Percentiles rank a stretch among this genome's conserved stretches.
These are phyloP conservation scores for Warburgia ugandensis DNA, from an alignment of 164 flowering plant species.

Conservation along the genomic window DNA sequence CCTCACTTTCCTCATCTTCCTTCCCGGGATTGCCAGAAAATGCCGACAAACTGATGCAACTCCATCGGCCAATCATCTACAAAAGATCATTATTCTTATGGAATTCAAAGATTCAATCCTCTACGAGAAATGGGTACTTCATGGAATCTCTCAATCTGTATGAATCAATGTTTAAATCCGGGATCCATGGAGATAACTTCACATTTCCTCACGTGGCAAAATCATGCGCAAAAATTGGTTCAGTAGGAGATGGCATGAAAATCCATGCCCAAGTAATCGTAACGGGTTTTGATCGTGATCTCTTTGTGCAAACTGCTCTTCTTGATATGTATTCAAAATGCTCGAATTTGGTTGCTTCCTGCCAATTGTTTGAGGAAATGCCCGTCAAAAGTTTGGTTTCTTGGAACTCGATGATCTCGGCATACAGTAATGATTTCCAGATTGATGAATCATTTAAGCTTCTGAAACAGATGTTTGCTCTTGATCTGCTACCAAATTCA, in stretches of 20 bases:
- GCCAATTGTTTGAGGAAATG: conserved; percentile 36
- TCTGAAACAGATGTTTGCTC: conserved; percentile 23
- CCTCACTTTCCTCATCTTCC: too few relatives aligned
- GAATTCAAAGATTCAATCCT: conserved; percentile 28
- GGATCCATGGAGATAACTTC: conserved; percentile 23
- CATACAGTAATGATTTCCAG: conserved; percentile 14
- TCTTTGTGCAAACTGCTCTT: conserved; percentile 31
- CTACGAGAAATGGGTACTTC: conserved; percentile 17
- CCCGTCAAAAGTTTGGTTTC: conserved; percentile 15
- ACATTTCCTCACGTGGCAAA: conserved; percentile 30
- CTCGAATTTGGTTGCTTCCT: conserved; percentile 13
- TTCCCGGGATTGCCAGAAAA: too few relatives aligned
- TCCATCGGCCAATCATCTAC: not conserved
- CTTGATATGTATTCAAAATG: conserved; percentile 24
- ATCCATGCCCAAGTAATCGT: conserved; percentile 24
- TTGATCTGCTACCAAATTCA: conserved; percentile 18
- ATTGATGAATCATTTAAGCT: conserved; percentile 16
- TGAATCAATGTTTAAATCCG: conserved; percentile 21
- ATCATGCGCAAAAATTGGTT: conserved; percentile 22
- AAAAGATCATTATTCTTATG: conserved; percentile 21
- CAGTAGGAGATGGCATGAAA: conserved; percentile 10
- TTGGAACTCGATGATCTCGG: conserved; percentile 29
- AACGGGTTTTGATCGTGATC: conserved; percentile 21
- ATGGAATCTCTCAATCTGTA: conserved; percentile 19
- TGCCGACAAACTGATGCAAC: conserved; percentile 12